A percentile compares a stretch with the other conserved stretches of the same genome.
phyloP scores from a whole-genome alignment of 306 rosid species.

The Acmispon strigosus region DNA sequence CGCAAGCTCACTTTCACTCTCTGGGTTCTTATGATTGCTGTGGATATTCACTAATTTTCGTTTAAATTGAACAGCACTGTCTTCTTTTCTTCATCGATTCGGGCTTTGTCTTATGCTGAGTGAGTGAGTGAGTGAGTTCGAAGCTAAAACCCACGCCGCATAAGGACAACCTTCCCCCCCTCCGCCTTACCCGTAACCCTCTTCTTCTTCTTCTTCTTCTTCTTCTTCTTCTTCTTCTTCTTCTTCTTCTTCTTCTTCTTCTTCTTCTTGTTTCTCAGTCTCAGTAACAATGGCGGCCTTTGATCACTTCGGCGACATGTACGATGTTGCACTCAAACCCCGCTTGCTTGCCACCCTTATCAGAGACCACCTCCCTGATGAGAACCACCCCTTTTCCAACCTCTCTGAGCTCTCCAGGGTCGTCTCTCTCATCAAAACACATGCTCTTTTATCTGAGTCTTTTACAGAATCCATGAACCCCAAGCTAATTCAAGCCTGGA shows the following conservation, averaged over 20 bases:
- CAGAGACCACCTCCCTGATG: conserved; percentile 48
- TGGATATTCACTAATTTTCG: no score
- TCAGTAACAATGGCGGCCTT: conserved; percentile 51
- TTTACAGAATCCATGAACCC: conserved; percentile 22
- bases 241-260: no score
- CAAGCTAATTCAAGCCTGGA: conserved; percentile 44
- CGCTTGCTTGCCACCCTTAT: conserved; percentile 53
- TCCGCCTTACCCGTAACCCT: no score
- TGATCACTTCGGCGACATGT: conserved; percentile 42
- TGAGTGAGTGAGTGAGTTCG: no score
- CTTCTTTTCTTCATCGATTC: no score
- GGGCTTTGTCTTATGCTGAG: no score
- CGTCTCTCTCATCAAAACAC: conserved; percentile 45
- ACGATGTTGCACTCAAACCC: conserved; percentile 66
- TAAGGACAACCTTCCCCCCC: neutral
- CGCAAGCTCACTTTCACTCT: no score
- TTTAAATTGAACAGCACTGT: no score
- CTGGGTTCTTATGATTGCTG: no score
- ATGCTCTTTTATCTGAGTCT: conserved; percentile 57
- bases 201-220: no score
- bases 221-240: no score
- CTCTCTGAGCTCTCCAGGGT: conserved; percentile 40
- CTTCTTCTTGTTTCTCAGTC: neutral
- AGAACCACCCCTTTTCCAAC: conserved; percentile 27
- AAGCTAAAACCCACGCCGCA: neutral